Evolutionary conservation across 441 rosid genomes (phyloP).

Genomic region (Pelargonium cotyledonis): DNA sequence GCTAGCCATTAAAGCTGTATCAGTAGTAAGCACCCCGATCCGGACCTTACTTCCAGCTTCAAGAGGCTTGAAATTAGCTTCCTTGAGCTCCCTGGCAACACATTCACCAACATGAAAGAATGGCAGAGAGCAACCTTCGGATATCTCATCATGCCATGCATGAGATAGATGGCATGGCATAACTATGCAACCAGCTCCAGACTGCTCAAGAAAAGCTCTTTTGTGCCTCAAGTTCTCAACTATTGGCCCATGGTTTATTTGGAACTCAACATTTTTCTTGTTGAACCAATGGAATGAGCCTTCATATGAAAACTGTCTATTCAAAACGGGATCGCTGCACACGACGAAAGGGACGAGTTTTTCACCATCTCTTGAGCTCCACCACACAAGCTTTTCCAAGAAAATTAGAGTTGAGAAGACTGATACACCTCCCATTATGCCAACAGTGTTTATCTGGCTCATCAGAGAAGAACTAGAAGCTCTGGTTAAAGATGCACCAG

Average conservation of each 20-base stretch:
- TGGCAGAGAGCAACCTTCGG: slow-evolving; percentile 50
- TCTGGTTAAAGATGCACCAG: slow-evolving; percentile 13
- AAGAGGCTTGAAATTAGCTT: slow-evolving; percentile 62
- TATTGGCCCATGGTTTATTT: slow-evolving; percentile 27
- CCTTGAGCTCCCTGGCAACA: slow-evolving; percentile 60
- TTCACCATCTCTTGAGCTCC: slow-evolving; percentile 46
- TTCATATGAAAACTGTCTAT: slow-evolving; percentile 38
- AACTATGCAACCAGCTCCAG: slow-evolving; percentile 62
- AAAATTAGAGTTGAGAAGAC: slow-evolving; percentile 44
- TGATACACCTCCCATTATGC: slow-evolving; percentile 66
- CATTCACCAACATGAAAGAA: slow-evolving; percentile 62
- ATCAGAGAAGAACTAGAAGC: slow-evolving; percentile 31
- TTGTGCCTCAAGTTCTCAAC: slow-evolving; percentile 45
- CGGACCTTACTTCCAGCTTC: slow-evolving; percentile 64
- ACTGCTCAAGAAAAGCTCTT: slow-evolving; percentile 53
- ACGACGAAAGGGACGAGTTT: slow-evolving; percentile 49
- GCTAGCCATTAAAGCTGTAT: slow-evolving; percentile 44
- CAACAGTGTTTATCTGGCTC: slow-evolving; percentile 47
- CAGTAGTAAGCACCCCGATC: slow-evolving; percentile 50
- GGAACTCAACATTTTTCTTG: slow-evolving; percentile 22
- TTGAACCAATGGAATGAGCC: slow-evolving; percentile 28
- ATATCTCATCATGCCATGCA: slow-evolving; percentile 59
- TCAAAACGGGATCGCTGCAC: slow-evolving; percentile 61
- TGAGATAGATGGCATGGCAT: slow-evolving; percentile 75
- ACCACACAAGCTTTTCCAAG: slow-evolving; percentile 45